Conservation (phyloP, 1,284 basidiomycete genomes). For the Moesziomyces antarcticus region DNA sequence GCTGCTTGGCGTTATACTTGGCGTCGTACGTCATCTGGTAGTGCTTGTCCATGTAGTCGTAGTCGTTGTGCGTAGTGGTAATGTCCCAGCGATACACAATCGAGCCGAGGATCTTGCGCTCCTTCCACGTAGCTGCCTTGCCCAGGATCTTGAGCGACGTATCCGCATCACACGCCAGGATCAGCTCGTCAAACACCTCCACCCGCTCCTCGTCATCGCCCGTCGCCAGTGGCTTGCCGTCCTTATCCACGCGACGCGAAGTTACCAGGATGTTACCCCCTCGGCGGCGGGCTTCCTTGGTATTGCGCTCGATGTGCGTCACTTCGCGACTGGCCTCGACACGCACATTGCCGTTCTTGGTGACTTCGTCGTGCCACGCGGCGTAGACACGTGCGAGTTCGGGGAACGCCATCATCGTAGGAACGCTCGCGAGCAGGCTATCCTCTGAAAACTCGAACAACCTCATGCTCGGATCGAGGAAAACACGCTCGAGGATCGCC, state of each 20-base stretch:
- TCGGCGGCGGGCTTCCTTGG: constrained; percentile 39
- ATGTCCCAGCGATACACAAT: constrained; percentile 73
- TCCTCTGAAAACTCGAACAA: constrained; percentile 59
- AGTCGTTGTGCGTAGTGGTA: constrained; percentile 74
- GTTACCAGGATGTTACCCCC: constrained; percentile 54
- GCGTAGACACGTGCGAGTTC: constrained; percentile 71
- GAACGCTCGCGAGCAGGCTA: constrained; percentile 69
- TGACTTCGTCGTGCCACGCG: constrained; percentile 71
- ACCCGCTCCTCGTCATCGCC: constrained; percentile 49
- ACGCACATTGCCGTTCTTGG: constrained; percentile 70
- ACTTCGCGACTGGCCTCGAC: constrained; percentile 71
- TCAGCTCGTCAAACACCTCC: constrained; percentile 75
- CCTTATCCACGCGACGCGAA: constrained; percentile 42
- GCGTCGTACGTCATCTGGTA: constrained; percentile 66
- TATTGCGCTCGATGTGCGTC: constrained; percentile 67
- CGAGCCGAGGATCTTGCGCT: constrained; percentile 74
- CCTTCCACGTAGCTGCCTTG: constrained; percentile 73
- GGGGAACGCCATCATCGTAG: constrained; percentile 70
- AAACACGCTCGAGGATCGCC: constrained; percentile 74
- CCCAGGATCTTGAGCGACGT: constrained; percentile 74
- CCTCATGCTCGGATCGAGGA: constrained; percentile 74
- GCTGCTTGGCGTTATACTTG: constrained; percentile 66
- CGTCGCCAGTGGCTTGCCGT: constrained; percentile 39
- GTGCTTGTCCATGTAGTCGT: constrained; percentile 73
- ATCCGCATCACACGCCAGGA: constrained; percentile 74